Evolutionary conservation across 805 yeast genomes (phyloP), one percentile per base, ranked within the genome.

Genomic region (Zygoascus tannicola): DNA sequence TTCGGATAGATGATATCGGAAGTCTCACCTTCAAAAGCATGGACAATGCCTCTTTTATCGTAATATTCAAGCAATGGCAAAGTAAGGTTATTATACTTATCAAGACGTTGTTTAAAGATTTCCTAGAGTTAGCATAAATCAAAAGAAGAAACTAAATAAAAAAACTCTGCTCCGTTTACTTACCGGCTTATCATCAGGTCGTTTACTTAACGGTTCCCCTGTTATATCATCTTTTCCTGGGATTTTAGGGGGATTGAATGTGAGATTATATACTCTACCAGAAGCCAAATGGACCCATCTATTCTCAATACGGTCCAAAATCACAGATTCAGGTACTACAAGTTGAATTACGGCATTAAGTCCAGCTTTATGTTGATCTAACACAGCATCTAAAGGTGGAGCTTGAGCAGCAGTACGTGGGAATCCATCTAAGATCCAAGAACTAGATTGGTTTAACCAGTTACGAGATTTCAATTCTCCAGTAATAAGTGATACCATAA

Each of bases 341-440:
- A 88, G 65, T 57, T 86, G 92, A 3, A 90, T 83, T n/a, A 87
- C 95, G 48, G 82, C 58, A 54, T 85, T 86, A 44, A 88, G 58
- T 12, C 64, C 57, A 1, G 80, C 62, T 2, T 65, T 52, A 28
- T 62, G 47, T 7, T 60, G 52, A 1, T 44, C 49, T 10, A 63
- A 48, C 44, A 81, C 64, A 14, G 56, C 51, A 44, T 77, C 76
- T 32, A 86, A 64, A 7, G 69, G 71, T 33, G 60, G 56, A 0
- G 96, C 96, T 63, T 88, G 97, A 3, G 63, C 64, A 16, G 66
- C 57, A 0, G 92, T 90, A 49, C 97, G 69, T 4, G 97, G 97
- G 56, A 87, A 90, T 35, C 97, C 97, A 60, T 88, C 97, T 40
- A 90, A 67, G 23, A 88, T 66, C 85, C 94, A 88, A 4, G 78